phyloP scores from a whole-genome alignment of 2,329 filamentous ascomycete genomes.

The Sporothrix pseudoabietina region DNA sequence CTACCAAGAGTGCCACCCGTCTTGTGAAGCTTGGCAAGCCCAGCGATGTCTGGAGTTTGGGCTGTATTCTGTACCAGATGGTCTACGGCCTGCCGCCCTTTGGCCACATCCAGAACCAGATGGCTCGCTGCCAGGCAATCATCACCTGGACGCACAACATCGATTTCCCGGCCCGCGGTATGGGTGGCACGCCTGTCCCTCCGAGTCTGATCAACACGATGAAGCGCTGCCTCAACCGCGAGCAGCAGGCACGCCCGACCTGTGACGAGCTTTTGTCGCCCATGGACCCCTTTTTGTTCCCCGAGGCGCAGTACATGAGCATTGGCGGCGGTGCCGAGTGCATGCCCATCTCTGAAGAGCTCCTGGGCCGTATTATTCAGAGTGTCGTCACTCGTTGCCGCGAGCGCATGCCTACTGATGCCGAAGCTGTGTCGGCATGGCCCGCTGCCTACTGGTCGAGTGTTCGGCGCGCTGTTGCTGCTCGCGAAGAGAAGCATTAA shows the following conservation, averaged over 20 bases:
- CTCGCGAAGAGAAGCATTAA: slow-evolving; percentile 37
- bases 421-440: slow-evolving; percentile 59
- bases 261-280: slow-evolving; percentile 63
- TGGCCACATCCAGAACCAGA: slow-evolving; percentile 83
- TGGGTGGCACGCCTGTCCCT: slow-evolving; percentile 66
- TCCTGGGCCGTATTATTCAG: slow-evolving; percentile 63
- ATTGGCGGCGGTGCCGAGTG: slow-evolving; percentile 44
- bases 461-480: slow-evolving; percentile 54
- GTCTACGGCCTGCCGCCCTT: slow-evolving; percentile 97
- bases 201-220: slow-evolving; percentile 62
- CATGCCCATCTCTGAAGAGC: slow-evolving; percentile 63
- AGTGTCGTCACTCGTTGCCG: slow-evolving; percentile 62
- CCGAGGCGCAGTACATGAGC: slow-evolving; percentile 46
- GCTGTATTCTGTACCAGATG: slow-evolving; percentile 97
- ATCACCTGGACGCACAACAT: slow-evolving; percentile 76
- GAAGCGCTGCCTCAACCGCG: slow-evolving; percentile 63
- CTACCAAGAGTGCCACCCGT: slow-evolving; percentile 59
- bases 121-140: slow-evolving; percentile 83
- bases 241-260: slow-evolving; percentile 64
- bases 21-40: slow-evolving; percentile 96
- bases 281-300: slow-evolving; percentile 65
- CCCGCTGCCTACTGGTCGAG: slow-evolving; percentile 64
- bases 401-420: slow-evolving; percentile 61
- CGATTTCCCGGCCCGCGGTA: slow-evolving; percentile 68
- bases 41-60: slow-evolving; percentile 92